Percentiles rank a stretch among this genome's conserved stretches.
Conservation (phyloP, 1,139 yeast genomes). For the Taiozyma sp. region DNA sequence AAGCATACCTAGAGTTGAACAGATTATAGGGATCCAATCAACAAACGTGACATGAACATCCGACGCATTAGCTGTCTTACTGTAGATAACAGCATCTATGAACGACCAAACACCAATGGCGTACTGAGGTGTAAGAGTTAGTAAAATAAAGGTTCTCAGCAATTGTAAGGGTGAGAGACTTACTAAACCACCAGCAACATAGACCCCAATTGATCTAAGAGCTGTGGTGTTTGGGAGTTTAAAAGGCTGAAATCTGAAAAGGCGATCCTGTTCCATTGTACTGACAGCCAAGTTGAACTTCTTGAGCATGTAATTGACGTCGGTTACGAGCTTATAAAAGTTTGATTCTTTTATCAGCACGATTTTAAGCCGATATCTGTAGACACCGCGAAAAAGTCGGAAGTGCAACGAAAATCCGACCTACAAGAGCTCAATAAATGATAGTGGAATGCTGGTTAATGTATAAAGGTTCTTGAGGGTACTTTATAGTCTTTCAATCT, state of each 20-base stretch:
- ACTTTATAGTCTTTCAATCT: conserved; percentile 29
- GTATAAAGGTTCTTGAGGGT: not conserved
- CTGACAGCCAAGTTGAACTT: not conserved
- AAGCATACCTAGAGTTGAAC: conserved; percentile 87
- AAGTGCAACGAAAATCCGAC: not conserved
- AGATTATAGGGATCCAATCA: conserved; percentile 93
- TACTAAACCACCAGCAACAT: conserved; percentile 59
- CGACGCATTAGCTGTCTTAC: conserved; percentile 82
- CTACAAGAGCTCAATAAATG: not conserved
- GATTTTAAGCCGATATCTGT: not conserved
- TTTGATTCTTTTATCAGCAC: not conserved
- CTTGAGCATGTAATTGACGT: not conserved
- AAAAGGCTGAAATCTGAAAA: conserved; percentile 53
- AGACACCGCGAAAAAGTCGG: not conserved
- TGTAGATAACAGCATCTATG: conserved; percentile 83
- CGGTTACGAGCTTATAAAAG: not conserved
- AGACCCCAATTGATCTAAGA: conserved; percentile 71
- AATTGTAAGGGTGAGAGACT: conserved; percentile 5
- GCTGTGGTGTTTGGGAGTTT: conserved; percentile 65
- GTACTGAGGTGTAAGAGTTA: conserved; percentile 30
- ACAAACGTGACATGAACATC: conserved; percentile 82
- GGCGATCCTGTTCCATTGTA: conserved; percentile 26
- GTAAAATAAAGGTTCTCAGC: conserved; percentile 14
- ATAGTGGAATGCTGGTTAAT: not conserved
- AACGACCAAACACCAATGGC: conserved; percentile 89